Percentiles rank a stretch among this genome's conserved stretches.
These are phyloP conservation scores for Coniosporium tulheliwenetii DNA, from an alignment of 2,329 filamentous ascomycete species.

Conservation along the genomic window DNA sequence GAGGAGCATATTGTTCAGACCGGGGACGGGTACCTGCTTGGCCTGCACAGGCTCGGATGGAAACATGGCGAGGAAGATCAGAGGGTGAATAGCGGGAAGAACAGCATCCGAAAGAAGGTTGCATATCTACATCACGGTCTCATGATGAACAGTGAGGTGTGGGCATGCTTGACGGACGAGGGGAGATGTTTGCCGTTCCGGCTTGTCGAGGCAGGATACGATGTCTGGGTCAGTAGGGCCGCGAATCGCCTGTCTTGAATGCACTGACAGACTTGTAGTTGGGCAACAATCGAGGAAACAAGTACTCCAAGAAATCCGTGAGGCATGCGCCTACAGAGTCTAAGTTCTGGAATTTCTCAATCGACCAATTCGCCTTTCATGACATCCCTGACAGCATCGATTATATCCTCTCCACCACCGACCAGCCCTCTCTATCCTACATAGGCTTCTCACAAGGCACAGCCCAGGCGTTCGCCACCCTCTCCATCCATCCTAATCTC, in stretches of 20 bases:
- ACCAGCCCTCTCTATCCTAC: slow-evolving; percentile 75
- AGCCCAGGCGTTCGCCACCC: slow-evolving; percentile 84
- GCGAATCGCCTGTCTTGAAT: background rate
- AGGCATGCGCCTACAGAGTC: slow-evolving; percentile 56
- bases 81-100: slow-evolving; percentile 56
- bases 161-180: slow-evolving; percentile 82
- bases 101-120: slow-evolving; percentile 63
- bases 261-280: slow-evolving; percentile 36
- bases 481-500: slow-evolving; percentile 81
- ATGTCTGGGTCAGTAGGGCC: slow-evolving; percentile 62
- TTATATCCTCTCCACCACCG: slow-evolving; percentile 76
- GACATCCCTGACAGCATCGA: slow-evolving; percentile 91
- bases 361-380: slow-evolving; percentile 95
- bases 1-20: slow-evolving; percentile 96
- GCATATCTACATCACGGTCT: slow-evolving; percentile 91
- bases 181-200: slow-evolving; percentile 78
- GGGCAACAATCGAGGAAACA: slow-evolving; percentile 96
- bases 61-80: slow-evolving; percentile 65
- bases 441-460: slow-evolving; percentile 96
- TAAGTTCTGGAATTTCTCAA: slow-evolving; percentile 94
- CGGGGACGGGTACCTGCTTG: slow-evolving; percentile 81
- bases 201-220: slow-evolving; percentile 79
- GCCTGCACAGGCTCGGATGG: slow-evolving; percentile 76
- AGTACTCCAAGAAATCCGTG: slow-evolving; percentile 93
- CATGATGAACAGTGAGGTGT: slow-evolving; percentile 98